These are phyloP conservation scores for Penicillium griseofulvum DNA, from an alignment of 2,329 filamentous ascomycete genomes.

Conservation along the genomic window DNA sequence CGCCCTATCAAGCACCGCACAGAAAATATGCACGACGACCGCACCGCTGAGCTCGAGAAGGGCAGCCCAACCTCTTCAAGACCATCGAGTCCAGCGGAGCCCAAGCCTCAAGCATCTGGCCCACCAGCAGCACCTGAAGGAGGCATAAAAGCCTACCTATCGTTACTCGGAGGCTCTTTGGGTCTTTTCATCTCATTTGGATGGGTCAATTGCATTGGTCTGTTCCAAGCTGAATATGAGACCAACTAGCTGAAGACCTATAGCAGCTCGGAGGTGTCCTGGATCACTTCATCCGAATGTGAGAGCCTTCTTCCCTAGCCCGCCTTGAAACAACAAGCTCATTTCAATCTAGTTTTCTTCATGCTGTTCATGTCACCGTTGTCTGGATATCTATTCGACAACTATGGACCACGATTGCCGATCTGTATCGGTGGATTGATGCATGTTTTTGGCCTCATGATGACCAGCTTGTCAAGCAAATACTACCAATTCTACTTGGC, in stretches of 20 bases:
- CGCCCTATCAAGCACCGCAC: not conserved
- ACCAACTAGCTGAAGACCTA: slow-evolving; percentile 46
- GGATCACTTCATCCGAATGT: slow-evolving; percentile 57
- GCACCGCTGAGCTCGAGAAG: not conserved
- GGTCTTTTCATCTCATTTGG: slow-evolving; percentile 49
- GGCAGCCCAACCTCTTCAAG: not conserved
- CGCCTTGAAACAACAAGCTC: not conserved
- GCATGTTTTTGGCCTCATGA: slow-evolving; percentile 56
- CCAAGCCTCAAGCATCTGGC: not conserved
- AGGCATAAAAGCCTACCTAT: slow-evolving; percentile 26
- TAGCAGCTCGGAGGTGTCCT: slow-evolving; percentile 52
- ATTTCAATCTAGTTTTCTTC: slow-evolving; percentile 22
- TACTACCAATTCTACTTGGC: slow-evolving; percentile 43
- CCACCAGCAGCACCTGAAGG: slow-evolving; percentile 13
- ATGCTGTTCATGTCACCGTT: slow-evolving; percentile 40
- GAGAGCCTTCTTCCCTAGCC: slow-evolving; percentile 31
- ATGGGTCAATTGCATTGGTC: slow-evolving; percentile 50
- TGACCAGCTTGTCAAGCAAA: slow-evolving; percentile 49
- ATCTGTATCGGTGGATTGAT: slow-evolving; percentile 49
- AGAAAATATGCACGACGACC: not conserved
- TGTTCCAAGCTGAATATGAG: slow-evolving; percentile 61
- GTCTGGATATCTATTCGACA: slow-evolving; percentile 61
- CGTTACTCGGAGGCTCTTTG: slow-evolving; percentile 47
- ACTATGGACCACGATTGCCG: slow-evolving; percentile 58
- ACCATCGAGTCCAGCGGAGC: not conserved